Base-by-base conservation (phyloP, 805 yeast species). In the Torulaspora maleeae region DNA sequence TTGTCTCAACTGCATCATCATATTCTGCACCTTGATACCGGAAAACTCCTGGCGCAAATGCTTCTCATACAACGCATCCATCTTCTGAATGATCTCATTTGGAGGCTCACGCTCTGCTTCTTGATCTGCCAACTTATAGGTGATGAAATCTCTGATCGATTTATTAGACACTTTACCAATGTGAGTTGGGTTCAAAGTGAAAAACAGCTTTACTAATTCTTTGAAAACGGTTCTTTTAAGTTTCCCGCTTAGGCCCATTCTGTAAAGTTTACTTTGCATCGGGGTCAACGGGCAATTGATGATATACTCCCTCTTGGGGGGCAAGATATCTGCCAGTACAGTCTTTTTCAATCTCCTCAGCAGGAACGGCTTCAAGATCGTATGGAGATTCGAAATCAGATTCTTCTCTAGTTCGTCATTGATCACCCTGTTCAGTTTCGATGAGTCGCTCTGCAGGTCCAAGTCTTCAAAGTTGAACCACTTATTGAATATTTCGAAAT, bases 241-340 rank as follows among this genome's bases (percentile, higher is more conserved):
- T 1, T 68, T 61, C 8, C 71, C 70, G 24, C 70, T 53, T 34
- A 83, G 62, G 0, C 81, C 79, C 34, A 63, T 59, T 38, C 72
- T 66, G 59, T 88, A 86, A 12, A 89, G 67, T n/a, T 72, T 69
- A 25, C 73, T 74, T 66, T 91, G 99, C 32, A 71, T 57, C 0
- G 70, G 63, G 0, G 91, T 76, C 46, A 91, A 63, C 3, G 83
- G 78, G 5, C 87, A 78, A 63, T 86, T 88, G 1, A 91, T 72
- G 35, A 87, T 76, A 58, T 88, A 91, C 64, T 91, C 99, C 50
- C 93, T 80, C 64, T 93, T 93, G 1, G 91, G 85, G 0, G 97
- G 98, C 44, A 93, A 69, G 33, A 75, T 74, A 24, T 72, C 73
- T 3, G 73, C 70, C 13, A 85, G 70, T 0, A 86, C 96, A 45